Conservation (phyloP, 2,329 filamentous ascomycete genomes). For the Ceratocystis variospora region DNA sequence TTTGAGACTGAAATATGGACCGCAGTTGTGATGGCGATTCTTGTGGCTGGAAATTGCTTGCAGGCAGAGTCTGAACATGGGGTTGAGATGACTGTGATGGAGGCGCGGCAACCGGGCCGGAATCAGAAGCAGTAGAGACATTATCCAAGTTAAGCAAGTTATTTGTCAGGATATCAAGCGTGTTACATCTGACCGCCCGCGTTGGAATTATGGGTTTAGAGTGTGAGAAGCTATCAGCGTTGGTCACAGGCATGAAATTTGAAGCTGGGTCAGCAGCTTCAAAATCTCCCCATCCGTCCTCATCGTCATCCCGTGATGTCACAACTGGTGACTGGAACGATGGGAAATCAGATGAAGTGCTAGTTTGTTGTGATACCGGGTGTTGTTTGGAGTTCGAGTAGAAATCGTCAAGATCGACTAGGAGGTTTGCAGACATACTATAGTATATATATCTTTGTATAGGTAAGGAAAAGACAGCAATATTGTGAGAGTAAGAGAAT, state of each 20-base stretch:
- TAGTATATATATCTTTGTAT: no score
- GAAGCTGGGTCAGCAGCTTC: slow-evolving; percentile 34
- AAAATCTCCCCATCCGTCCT: slow-evolving; percentile 56
- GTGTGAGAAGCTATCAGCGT: background rate
- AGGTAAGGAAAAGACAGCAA: no score
- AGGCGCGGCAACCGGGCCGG: background rate
- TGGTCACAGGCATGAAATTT: background rate
- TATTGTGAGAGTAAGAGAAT: no score
- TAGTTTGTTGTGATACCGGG: slow-evolving; percentile 10
- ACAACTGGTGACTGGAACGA: slow-evolving; percentile 13
- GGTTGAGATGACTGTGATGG: background rate
- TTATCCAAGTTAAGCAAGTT: slow-evolving; percentile 32
- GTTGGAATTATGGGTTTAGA: background rate
- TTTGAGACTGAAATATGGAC: slow-evolving; percentile 7
- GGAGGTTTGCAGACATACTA: slow-evolving; percentile 51
- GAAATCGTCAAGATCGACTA: slow-evolving; percentile 46
- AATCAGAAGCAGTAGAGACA: background rate
- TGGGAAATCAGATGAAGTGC: background rate
- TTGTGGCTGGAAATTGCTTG: background rate
- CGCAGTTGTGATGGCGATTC: background rate
- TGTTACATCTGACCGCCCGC: slow-evolving; percentile 33
- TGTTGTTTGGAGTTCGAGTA: slow-evolving; percentile 27
- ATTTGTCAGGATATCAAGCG: slow-evolving; percentile 41
- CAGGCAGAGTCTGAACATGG: background rate
- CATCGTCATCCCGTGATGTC: slow-evolving; percentile 26